These are phyloP conservation scores for Coelastrella sp. DNA, from an alignment of 139 green algal species.

Conservation along the genomic window DNA sequence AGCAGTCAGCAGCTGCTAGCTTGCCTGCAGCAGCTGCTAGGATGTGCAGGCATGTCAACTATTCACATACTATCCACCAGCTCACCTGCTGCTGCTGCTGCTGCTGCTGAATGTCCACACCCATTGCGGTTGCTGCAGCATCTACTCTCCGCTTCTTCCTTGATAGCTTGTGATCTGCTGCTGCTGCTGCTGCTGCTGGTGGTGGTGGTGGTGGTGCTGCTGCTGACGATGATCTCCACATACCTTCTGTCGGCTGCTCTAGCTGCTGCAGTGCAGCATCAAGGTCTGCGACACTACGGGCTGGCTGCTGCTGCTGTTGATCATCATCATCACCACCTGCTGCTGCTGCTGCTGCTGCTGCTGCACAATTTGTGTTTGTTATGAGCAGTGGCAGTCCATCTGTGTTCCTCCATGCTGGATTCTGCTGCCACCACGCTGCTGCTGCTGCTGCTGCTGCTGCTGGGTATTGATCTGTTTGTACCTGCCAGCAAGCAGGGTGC, in stretches of 20 bases:
- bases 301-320: not conserved
- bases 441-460: not conserved
- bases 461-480: not conserved
- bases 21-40: too few relatives aligned
- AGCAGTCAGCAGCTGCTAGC: too few relatives aligned
- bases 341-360: not conserved
- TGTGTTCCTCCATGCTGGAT: not conserved
- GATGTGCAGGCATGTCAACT: too few relatives aligned
- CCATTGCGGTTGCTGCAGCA: not conserved
- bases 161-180: not conserved
- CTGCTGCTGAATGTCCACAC: not conserved
- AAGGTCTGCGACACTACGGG: not conserved
- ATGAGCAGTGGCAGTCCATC: not conserved
- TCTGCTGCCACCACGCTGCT: not conserved
- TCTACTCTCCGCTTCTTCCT: not conserved
- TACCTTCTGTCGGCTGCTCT: not conserved
- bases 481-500: constrained; percentile 23
- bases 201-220: not conserved
- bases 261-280: not conserved
- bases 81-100: constrained; percentile 23
- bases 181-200: not conserved
- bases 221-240: not conserved
- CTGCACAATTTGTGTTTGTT: not conserved
- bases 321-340: not conserved
- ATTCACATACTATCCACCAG: too few relatives aligned